Conservation (phyloP, 345 rosid species). For the Carallia brachiata region DNA sequence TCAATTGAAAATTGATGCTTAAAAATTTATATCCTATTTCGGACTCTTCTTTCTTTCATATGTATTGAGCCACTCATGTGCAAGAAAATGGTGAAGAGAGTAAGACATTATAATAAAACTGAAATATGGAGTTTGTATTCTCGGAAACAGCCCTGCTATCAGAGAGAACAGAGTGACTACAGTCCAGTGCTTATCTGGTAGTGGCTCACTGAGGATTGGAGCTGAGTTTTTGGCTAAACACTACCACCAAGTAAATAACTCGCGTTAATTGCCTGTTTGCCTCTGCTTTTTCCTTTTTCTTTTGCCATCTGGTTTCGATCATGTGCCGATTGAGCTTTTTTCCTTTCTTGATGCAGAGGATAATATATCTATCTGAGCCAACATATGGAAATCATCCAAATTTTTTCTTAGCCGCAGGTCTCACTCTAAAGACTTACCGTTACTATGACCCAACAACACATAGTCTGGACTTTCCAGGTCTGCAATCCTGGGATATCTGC, state of each 20-base stretch:
- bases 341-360: constrained; percentile 44
- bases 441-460: constrained; percentile 79
- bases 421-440: constrained; percentile 69
- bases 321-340: not conserved
- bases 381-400: constrained; percentile 91
- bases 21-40: not conserved
- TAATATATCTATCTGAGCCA: constrained; percentile 73
- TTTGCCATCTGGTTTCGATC: no score
- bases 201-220: constrained; percentile 95
- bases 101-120: no score
- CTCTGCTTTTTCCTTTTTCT: not conserved
- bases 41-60: not conserved
- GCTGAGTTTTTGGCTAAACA: constrained; percentile 85
- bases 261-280: no score
- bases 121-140: not conserved
- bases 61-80: no score
- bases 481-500: not conserved
- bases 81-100: no score
- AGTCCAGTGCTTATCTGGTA: constrained; percentile 91
- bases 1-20: not conserved
- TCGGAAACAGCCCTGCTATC: constrained; percentile 63
- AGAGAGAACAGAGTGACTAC: constrained; percentile 74
- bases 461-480: constrained; percentile 75
- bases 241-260: constrained; percentile 53
- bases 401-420: constrained; percentile 61